These are phyloP conservation scores for Trichoderma oligosporum DNA, from an alignment of 2,329 filamentous ascomycete species.

Conservation along the genomic window DNA sequence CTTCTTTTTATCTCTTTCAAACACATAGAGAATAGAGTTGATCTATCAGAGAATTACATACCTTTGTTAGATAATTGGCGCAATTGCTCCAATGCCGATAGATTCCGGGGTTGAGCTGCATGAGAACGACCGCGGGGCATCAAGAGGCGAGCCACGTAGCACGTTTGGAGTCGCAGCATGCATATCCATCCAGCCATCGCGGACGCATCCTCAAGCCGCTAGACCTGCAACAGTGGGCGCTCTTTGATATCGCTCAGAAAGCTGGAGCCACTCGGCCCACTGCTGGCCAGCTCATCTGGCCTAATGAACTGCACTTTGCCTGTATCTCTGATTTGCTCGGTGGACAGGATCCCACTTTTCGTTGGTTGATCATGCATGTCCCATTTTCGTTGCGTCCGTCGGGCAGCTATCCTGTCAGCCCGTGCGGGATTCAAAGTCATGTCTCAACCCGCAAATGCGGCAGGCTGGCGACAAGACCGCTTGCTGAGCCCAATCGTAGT, in stretches of 20 bases:
- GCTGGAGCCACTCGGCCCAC: slow-evolving; percentile 17
- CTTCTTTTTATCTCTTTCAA: too few species aligned
- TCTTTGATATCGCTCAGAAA: slow-evolving; percentile 18
- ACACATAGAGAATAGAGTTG: neutral
- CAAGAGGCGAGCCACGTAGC: slow-evolving; percentile 36
- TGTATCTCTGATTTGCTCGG: slow-evolving; percentile 17
- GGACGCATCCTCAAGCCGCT: slow-evolving; percentile 22
- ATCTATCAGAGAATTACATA: neutral
- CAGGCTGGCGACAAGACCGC: slow-evolving; percentile 1
- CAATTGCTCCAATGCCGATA: slow-evolving; percentile 27
- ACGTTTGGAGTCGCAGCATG: slow-evolving; percentile 25
- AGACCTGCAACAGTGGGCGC: slow-evolving; percentile 19
- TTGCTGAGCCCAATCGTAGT: slow-evolving; percentile 29
- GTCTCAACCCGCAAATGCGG: slow-evolving; percentile 24
- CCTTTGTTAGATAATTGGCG: slow-evolving; percentile 13
- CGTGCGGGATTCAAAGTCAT: slow-evolving; percentile 17
- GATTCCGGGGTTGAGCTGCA: slow-evolving; percentile 29
- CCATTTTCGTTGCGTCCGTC: slow-evolving; percentile 18
- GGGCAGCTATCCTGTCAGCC: slow-evolving; percentile 18
- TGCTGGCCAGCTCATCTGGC: slow-evolving; percentile 20
- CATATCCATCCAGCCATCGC: slow-evolving; percentile 19
- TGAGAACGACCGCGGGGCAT: slow-evolving; percentile 29
- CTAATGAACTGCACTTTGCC: slow-evolving; percentile 9
- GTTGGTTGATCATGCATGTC: slow-evolving; percentile 19
- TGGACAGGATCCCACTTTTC: slow-evolving; percentile 11